Base-by-base conservation (phyloP, 1,139 yeast species). In the Pichia sp. region DNA sequence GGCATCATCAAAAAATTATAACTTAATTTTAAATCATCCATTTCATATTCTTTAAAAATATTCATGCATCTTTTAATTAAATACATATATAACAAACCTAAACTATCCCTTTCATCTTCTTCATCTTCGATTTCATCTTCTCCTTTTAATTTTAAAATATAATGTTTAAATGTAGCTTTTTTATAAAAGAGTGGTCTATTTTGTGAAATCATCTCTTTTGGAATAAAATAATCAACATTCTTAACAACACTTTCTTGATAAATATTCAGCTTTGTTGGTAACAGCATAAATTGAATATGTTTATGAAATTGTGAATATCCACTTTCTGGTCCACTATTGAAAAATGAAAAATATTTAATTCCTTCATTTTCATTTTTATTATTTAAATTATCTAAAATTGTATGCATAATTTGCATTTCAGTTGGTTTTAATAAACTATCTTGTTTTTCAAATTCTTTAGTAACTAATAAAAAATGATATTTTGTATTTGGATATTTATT, bases 291-390 rank as follows among this genome's bases (percentile, higher is more conserved):
- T 66, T 92, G 98, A 53, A 90, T 67, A 67, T 92, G 98, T 60
- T 87, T 87, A 68, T 92, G 98, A 44, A 88, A 84, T 59, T 89
- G 94, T 0, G 96, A 87, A 7, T 96, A 96, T 1, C 97, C 98
- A 56, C 95, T 82, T 58, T 81, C 75, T 30, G 80, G 79, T 4
- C 97, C 97, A 62, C 89, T 82, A 64, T 92, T 92, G 73, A 79
- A 92, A 66, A 92, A 90, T 0, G 88, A 92, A 65, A 90, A 73
- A 75, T 75, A 77, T 53, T 75, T 71, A 29, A 68, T 60, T 31
- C 63, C 66, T 61, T 42, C 65, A 5, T 34, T 32, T 26, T 40
- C 46, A n/a, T 29, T 25, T 2, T 42, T 35, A 65, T 46, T 38
- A 44, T 64, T 65, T 43, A 76, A 54, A 28, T 65, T 62, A 25